A percentile compares a stretch with the other conserved stretches of the same genome.
Evolutionary conservation across 2,329 filamentous ascomycete genomes (phyloP).

Genomic region (Fusarium falciforme): DNA sequence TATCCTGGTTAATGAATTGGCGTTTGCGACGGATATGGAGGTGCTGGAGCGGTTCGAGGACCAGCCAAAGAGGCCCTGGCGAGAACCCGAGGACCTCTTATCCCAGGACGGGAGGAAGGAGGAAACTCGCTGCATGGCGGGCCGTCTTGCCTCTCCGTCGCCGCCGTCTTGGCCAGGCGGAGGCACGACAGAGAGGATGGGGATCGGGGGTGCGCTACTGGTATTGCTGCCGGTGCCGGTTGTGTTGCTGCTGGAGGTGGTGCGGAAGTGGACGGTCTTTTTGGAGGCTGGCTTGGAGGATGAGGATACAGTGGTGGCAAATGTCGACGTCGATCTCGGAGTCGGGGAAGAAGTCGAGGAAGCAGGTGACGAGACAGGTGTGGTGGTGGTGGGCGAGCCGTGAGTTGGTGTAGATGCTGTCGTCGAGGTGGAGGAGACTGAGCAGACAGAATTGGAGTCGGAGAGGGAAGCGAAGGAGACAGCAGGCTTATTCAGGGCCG

Average conservation of each 20-base stretch:
- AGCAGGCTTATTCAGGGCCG: conserved; percentile 36
- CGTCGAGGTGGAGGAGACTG: conserved; percentile 31
- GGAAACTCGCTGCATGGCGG: conserved; percentile 58
- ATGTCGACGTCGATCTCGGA: conserved; percentile 34
- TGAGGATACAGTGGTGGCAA: conserved; percentile 26
- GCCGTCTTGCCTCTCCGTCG: conserved; percentile 50
- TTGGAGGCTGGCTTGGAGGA: conserved; percentile 15
- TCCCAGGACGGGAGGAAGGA: conserved; percentile 59
- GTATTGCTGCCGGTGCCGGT: conserved; percentile 22
- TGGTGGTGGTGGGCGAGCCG: conserved; percentile 29
- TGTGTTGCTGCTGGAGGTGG: conserved; percentile 23
- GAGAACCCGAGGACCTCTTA: conserved; percentile 53
- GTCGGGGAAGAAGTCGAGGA: conserved; percentile 35
- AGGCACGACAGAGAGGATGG: conserved; percentile 48
- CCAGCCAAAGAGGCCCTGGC: conserved; percentile 56
- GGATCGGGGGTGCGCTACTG: conserved; percentile 48
- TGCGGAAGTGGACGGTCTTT: conserved; percentile 33
- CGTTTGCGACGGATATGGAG: conserved; percentile 33
- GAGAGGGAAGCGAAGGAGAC: conserved; percentile 35
- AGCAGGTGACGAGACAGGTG: conserved; percentile 35
- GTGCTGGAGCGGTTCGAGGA: conserved; percentile 60
- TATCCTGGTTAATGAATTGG: conserved; percentile 47
- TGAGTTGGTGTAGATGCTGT: conserved; percentile 33
- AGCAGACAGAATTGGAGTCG: conserved; percentile 36
- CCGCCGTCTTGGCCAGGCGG: conserved; percentile 48